Percentiles rank a stretch among this genome's conserved stretches.
Conservation (phyloP, 345 rosid genomes). For the Luvunga scandens region DNA sequence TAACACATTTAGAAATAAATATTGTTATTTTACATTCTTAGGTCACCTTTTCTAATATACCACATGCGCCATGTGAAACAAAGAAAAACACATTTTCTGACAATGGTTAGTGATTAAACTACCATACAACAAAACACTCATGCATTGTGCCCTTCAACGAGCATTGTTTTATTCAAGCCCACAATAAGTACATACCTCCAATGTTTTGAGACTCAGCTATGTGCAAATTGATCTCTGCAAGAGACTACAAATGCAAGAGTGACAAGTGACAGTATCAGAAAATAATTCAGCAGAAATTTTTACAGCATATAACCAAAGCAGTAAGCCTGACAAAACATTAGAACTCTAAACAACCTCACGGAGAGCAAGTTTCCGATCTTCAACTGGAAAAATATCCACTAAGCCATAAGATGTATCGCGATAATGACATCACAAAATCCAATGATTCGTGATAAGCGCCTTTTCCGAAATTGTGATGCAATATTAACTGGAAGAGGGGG, state of each 20-base stretch:
- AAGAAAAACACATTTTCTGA: not conserved
- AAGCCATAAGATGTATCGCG: slow-evolving; percentile 94
- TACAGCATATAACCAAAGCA: slow-evolving; percentile 5
- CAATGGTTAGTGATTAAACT: not conserved
- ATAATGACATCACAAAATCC: slow-evolving; percentile 87
- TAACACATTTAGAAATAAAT: not conserved
- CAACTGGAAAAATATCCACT: slow-evolving; percentile 95
- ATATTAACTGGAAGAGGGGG: slow-evolving; percentile 79
- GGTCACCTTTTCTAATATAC: not conserved
- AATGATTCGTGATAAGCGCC: slow-evolving; percentile 92
- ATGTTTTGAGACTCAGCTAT: slow-evolving; percentile 71
- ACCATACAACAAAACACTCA: not conserved
- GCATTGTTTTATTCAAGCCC: slow-evolving; percentile 14
- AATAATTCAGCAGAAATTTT: slow-evolving; percentile 14
- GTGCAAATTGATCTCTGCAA: slow-evolving; percentile 80
- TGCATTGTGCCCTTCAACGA: slow-evolving; percentile 7
- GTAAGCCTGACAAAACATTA: not conserved
- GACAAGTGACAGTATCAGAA: slow-evolving; percentile 30
- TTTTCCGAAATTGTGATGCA: slow-evolving; percentile 76
- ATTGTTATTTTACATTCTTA: not conserved
- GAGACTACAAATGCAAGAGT: slow-evolving; percentile 65
- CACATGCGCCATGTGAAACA: not conserved
- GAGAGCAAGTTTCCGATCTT: slow-evolving; percentile 93
- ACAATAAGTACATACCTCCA: slow-evolving; percentile 61
- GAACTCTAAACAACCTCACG: slow-evolving; percentile 64